Base-by-base conservation (phyloP, 1,284 basidiomycete species). In the Ganoderma leucocontextum region DNA sequence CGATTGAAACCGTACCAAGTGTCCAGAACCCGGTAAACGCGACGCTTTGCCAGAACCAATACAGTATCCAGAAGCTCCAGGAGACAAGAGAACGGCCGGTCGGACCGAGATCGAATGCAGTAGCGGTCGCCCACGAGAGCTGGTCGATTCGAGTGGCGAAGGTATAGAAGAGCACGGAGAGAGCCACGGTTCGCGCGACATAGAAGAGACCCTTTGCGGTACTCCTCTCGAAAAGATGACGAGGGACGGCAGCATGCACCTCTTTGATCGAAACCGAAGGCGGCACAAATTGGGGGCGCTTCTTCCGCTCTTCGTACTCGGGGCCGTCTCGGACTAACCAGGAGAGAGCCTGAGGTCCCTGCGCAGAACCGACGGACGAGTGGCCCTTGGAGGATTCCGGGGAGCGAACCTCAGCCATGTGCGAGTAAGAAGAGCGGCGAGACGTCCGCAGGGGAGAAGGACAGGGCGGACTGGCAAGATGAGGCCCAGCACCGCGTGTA, bases 171-270 rank as follows among this genome's bases (percentile, higher is more conserved):
- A 67, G 60, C 17, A 70, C 59, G 39, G 70, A 72, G 41, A 79
- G 59, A 2, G 63, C 69, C 22, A 79, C 55, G 65, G 86, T 84
- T 39, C 85, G 80, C 19, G 78, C 72, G 49, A 86, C 76, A 69
- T 85, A 86, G 65, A 78, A 77, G 2, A 81, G 44, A 75, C 81
- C 74, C 73, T 80, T 65, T 61, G 44, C 49, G 68, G 78, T 76
- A 78, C 78, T 76, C 78, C 89, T 89, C 79, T 90, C 84, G 76
- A 91, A 90, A 75, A 86, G 75, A 65, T 84, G 80, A 70, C 82
- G 83, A 0, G 84, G 84, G 12, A 86, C 83, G 1, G 82, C 84
- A 67, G 84, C 80, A 60, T 84, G 83, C 52, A 86, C 76, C 58
- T 84, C 81, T 73, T 83, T 85, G 67, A 85, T 77, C 5, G 82